These are phyloP conservation scores for Pachysandra terminalis DNA, from an alignment of 164 flowering plant genomes.

Conservation along the genomic window DNA sequence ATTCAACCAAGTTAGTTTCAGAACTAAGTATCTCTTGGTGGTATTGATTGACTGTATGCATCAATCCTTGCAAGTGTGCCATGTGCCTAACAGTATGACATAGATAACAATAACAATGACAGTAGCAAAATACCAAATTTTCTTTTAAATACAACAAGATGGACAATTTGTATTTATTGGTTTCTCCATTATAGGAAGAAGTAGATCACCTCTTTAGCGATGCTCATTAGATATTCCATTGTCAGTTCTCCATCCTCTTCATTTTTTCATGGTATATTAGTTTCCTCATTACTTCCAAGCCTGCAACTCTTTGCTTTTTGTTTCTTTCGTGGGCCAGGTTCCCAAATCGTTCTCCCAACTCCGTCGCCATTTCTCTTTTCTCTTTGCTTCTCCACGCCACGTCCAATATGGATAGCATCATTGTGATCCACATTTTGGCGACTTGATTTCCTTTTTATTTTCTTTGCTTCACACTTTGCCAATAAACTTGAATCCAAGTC, in stretches of 20 bases:
- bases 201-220: constrained; percentile 62
- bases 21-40: too few species aligned
- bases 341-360: constrained; percentile 7
- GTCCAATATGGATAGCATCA: constrained; percentile 1
- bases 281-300: constrained; percentile 12
- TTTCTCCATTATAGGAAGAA: background rate
- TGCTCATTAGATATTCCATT: constrained; percentile 56
- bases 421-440: constrained; percentile 14
- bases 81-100: too few species aligned
- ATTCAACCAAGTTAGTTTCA: too few species aligned
- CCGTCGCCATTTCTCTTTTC: constrained; percentile 4
- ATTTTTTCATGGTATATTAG: constrained; percentile 9
- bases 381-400: constrained; percentile 12
- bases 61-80: too few species aligned
- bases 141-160: too few species aligned
- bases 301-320: constrained; percentile 7
- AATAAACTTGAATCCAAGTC: constrained; percentile 8
- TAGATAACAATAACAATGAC: too few species aligned
- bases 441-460: constrained; percentile 15
- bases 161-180: background rate
- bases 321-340: constrained; percentile 10
- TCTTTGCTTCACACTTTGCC: constrained; percentile 17
- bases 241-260: constrained; percentile 46
- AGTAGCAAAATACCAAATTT: too few species aligned
- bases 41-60: too few species aligned